Evolutionary conservation across 305 asterid species (phyloP).

Genomic region (Fraxinus paxiana): DNA sequence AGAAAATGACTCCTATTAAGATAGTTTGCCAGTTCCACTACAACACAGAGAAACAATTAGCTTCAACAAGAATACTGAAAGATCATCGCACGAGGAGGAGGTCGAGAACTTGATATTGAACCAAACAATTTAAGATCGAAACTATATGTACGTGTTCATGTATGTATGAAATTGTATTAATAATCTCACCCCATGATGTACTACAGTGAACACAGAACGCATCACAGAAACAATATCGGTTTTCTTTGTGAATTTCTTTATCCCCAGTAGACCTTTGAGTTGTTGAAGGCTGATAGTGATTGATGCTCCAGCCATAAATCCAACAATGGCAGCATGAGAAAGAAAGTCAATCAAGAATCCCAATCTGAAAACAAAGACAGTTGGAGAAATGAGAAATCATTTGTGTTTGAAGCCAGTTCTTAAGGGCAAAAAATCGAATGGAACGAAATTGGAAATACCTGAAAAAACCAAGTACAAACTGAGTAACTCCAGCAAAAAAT

Average conservation of each 20-base stretch:
- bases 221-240: conserved; percentile 44
- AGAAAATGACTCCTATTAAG: conserved; percentile 48
- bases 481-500: conserved; percentile 56
- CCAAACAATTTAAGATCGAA: background rate
- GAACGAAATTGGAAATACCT: conserved; percentile 28
- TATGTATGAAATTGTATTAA: background rate
- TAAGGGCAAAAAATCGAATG: background rate
- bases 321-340: conserved; percentile 51
- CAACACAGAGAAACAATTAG: background rate
- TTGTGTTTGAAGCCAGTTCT: background rate
- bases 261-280: conserved; percentile 48
- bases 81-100: background rate
- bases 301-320: conserved; percentile 59
- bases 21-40: conserved; percentile 82
- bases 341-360: conserved; percentile 63
- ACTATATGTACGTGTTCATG: background rate
- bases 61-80: background rate
- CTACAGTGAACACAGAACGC: conserved; percentile 35
- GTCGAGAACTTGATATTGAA: background rate
- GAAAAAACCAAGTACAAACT: conserved; percentile 50
- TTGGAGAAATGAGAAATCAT: background rate
- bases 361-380: conserved; percentile 29
- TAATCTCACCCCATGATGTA: conserved; percentile 42
- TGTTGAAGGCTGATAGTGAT: conserved; percentile 52
- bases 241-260: conserved; percentile 47